Percentiles rank a stretch among this genome's conserved stretches.
Evolutionary conservation across 1,139 yeast genomes (phyloP).

Genomic region (Debaryomycetaceae sp.): DNA sequence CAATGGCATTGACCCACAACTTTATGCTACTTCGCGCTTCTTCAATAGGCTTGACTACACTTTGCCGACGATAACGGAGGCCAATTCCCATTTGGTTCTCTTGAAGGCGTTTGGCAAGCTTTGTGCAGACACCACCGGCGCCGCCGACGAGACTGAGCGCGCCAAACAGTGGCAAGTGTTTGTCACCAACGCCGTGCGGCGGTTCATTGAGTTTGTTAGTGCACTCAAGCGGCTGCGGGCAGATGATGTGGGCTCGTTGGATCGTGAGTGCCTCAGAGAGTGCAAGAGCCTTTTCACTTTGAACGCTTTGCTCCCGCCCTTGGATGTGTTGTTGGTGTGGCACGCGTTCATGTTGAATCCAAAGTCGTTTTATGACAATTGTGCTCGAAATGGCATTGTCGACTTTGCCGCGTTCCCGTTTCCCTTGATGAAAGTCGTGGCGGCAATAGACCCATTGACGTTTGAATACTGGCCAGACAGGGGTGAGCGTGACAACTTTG

Average conservation of each 20-base stretch:
- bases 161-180: conserved; percentile 28
- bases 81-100: conserved; percentile 28
- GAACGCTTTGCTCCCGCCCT: conserved; percentile 24
- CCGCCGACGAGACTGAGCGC: conserved; percentile 9
- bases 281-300: conserved; percentile 3
- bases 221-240: conserved; percentile 11
- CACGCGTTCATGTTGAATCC: conserved; percentile 22
- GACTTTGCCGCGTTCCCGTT: conserved; percentile 21
- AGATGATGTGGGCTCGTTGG: not conserved
- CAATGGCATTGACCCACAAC: too few species aligned
- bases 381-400: conserved; percentile 18
- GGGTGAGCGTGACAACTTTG: not conserved
- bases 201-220: conserved; percentile 25
- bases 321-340: conserved; percentile 40
- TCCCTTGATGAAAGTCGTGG: conserved; percentile 20
- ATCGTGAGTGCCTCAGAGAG: not conserved
- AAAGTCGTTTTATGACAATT: conserved; percentile 23
- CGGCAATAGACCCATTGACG: conserved; percentile 19
- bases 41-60: too few species aligned
- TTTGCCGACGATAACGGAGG: conserved; percentile 16
- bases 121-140: conserved; percentile 5
- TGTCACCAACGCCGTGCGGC: conserved; percentile 24
- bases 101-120: conserved; percentile 26
- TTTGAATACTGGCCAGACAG: conserved; percentile 16
- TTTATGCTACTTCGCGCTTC: too few species aligned